phyloP scores from a whole-genome alignment of 192 early-diverging fungal genomes.

The Coemansia sp. region DNA sequence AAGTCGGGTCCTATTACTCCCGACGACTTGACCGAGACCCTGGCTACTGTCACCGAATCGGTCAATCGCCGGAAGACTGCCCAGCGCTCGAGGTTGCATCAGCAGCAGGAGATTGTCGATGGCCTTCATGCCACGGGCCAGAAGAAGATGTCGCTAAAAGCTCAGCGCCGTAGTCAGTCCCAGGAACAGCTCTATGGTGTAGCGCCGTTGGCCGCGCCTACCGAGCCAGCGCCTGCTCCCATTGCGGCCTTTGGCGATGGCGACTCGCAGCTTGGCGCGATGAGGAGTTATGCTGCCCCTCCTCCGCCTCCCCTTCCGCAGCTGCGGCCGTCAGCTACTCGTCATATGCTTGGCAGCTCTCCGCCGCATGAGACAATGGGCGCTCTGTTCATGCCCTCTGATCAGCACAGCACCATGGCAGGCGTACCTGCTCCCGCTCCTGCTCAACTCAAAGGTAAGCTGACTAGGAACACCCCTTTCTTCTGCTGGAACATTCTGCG shows the following conservation, averaged over 20 bases:
- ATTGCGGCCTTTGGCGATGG: not conserved
- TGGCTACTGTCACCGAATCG: slow-evolving; percentile 49
- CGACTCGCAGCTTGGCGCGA: not conserved
- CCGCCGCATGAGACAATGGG: slow-evolving; percentile 17
- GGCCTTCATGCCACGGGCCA: not conserved
- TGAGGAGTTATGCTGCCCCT: not conserved
- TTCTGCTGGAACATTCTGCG: not conserved
- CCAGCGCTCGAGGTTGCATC: slow-evolving; percentile 35
- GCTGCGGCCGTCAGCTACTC: not conserved
- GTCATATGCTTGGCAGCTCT: not conserved
- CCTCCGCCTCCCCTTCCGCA: not conserved
- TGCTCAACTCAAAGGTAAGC: slow-evolving; percentile 22
- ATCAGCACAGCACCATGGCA: slow-evolving; percentile 10
- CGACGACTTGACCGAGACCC: slow-evolving; percentile 20
- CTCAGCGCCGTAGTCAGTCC: slow-evolving; percentile 9
- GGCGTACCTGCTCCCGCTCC: not conserved
- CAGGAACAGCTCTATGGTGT: slow-evolving; percentile 1
- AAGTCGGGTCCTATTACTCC: slow-evolving; percentile 26
- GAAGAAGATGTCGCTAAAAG: slow-evolving; percentile 6
- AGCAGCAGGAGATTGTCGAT: slow-evolving; percentile 2
- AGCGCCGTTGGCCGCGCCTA: not conserved
- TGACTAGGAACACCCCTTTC: not conserved
- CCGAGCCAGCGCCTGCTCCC: not conserved
- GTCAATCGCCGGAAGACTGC: slow-evolving; percentile 50
- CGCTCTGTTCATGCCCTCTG: slow-evolving; percentile 49